Evolutionary conservation across 2,329 filamentous ascomycete genomes (phyloP).

Genomic region (Fusarium haematococcum): DNA sequence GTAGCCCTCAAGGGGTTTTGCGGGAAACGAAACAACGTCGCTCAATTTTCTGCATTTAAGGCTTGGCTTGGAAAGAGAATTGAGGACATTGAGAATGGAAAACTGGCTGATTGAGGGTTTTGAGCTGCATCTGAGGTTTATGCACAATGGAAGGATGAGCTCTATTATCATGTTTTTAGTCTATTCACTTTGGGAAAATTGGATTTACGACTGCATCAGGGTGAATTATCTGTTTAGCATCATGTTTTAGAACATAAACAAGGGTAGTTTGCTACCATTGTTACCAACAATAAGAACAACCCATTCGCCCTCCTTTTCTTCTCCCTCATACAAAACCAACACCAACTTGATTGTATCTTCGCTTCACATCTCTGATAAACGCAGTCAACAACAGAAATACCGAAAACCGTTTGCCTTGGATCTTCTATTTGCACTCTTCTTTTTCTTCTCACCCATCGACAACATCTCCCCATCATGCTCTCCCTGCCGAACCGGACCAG

Average conservation of each 20-base stretch:
- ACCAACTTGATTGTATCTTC: neutral
- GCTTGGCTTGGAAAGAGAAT: slow-evolving; percentile 55
- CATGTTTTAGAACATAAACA: neutral
- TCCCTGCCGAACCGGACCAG: neutral
- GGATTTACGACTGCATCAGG: neutral
- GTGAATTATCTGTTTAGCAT: neutral
- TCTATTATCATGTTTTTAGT: neutral
- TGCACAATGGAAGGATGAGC: neutral
- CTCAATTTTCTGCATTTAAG: slow-evolving; percentile 59
- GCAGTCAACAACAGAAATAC: neutral
- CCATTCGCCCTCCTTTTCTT: neutral
- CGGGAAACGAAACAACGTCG: slow-evolving; percentile 51
- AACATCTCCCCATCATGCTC: neutral
- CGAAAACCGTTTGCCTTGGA: neutral
- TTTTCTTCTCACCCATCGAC: neutral
- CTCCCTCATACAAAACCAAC: neutral
- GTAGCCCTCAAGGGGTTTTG: slow-evolving; percentile 56
- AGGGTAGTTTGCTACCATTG: neutral
- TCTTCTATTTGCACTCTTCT: neutral
- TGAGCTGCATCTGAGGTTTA: neutral
- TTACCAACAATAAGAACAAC: neutral
- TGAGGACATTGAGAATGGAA: slow-evolving; percentile 1
- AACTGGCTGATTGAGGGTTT: neutral
- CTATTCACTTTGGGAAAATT: neutral
- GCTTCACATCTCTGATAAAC: neutral